Evolutionary conservation across 768 basidiomycete species (phyloP).

Genomic region (Leccinum olivaceopallidum): DNA sequence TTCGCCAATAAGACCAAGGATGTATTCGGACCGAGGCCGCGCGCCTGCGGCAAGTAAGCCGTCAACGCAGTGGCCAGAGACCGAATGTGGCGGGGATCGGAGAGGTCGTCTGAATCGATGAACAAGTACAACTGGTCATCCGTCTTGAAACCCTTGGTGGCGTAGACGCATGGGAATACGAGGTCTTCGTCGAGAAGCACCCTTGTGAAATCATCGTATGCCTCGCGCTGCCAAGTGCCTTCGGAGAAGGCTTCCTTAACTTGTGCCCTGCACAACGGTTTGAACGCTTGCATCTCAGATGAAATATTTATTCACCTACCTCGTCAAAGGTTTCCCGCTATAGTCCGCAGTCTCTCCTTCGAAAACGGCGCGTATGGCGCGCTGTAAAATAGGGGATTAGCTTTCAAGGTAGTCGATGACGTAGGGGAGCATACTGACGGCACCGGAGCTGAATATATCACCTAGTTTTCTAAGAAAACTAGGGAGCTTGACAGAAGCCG

Average conservation of each 20-base stretch:
- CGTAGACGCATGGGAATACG: constrained; percentile 24
- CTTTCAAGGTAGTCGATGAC: background rate
- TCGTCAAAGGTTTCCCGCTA: constrained; percentile 17
- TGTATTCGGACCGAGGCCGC: constrained; percentile 21
- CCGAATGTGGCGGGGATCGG: constrained; percentile 21
- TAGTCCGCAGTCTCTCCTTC: background rate
- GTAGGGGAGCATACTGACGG: constrained; percentile 7
- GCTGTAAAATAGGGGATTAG: constrained; percentile 6
- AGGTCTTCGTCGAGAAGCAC: constrained; percentile 24
- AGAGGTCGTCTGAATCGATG: constrained; percentile 25
- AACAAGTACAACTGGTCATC: constrained; percentile 24
- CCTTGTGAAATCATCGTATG: constrained; percentile 21
- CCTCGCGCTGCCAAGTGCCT: constrained; percentile 21
- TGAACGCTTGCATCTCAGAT: background rate
- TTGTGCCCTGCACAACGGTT: constrained; percentile 14
- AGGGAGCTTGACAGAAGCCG: constrained; percentile 10
- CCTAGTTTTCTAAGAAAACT: constrained; percentile 9
- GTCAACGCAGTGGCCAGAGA: constrained; percentile 18
- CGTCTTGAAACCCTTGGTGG: constrained; percentile 25
- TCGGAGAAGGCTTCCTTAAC: constrained; percentile 10
- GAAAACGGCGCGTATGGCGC: constrained; percentile 1
- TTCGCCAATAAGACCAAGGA: constrained; percentile 22
- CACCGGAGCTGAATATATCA: constrained; percentile 1
- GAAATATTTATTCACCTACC: background rate
- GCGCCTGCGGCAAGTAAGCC: constrained; percentile 18